A percentile compares a stretch with the other conserved stretches of the same genome.
These are phyloP conservation scores for Datisca glomerata DNA, from an alignment of 306 rosid genomes.

Conservation along the genomic window DNA sequence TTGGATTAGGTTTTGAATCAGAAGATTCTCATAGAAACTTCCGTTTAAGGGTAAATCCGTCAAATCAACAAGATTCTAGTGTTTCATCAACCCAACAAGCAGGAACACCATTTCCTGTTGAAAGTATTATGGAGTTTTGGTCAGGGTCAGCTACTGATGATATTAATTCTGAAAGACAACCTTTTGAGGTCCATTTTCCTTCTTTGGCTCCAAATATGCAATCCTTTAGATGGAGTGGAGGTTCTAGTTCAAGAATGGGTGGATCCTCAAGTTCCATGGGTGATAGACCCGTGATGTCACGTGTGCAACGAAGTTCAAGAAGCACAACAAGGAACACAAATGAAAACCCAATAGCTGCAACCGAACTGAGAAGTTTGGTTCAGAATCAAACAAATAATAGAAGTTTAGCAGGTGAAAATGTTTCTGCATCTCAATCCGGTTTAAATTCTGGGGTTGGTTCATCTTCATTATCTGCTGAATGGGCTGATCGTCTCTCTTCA, in stretches of 20 bases:
- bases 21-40: constrained; percentile 54
- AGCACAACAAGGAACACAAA: constrained; percentile 38
- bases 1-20: constrained; percentile 32
- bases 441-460: too few relatives aligned
- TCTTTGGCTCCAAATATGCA: constrained; percentile 50
- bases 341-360: constrained; percentile 60
- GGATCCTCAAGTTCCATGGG: constrained; percentile 34
- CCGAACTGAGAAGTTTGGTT: constrained; percentile 47
- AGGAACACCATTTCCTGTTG: constrained; percentile 35
- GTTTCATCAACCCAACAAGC: constrained; percentile 35
- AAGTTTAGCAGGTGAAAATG: too few relatives aligned
- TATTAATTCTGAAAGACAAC: constrained; percentile 48
- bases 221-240: constrained; percentile 54
- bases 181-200: constrained; percentile 39
- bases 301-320: constrained; percentile 45
- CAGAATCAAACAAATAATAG: constrained; percentile 35
- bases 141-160: constrained; percentile 38
- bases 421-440: too few relatives aligned
- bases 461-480: too few relatives aligned
- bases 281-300: constrained; percentile 37
- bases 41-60: constrained; percentile 51
- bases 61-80: constrained; percentile 51
- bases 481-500: constrained; percentile 33
- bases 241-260: constrained; percentile 52
- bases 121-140: constrained; percentile 46